phyloP scores from a whole-genome alignment of 2,329 filamentous ascomycete genomes.

The Drechslerella stenobrocha region DNA sequence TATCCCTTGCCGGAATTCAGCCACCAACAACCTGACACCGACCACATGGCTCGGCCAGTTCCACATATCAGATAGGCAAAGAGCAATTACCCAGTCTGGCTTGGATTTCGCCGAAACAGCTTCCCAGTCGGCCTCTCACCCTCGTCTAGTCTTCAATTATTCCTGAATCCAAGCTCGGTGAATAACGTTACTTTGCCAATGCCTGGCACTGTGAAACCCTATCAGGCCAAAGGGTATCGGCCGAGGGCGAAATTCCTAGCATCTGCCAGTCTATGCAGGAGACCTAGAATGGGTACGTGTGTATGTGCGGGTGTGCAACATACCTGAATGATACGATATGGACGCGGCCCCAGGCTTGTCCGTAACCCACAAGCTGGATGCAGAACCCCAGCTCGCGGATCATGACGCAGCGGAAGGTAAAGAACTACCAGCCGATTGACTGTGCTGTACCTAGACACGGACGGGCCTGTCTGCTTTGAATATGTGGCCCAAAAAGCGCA shows the following conservation, averaged over 20 bases:
- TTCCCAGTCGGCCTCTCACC: background rate
- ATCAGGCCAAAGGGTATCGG: background rate
- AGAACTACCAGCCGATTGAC: constrained; percentile 26
- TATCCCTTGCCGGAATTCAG: too few species aligned
- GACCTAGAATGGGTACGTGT: too few species aligned
- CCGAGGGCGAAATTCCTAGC: background rate
- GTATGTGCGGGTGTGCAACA: too few species aligned
- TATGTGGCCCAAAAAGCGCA: background rate
- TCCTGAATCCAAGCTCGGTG: constrained; percentile 42
- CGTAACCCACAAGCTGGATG: too few species aligned
- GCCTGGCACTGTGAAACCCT: too few species aligned
- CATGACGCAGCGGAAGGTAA: background rate
- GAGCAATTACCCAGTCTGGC: constrained; percentile 45
- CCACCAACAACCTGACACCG: too few species aligned
- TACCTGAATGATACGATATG: too few species aligned
- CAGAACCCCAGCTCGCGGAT: too few species aligned
- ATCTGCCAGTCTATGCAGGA: background rate
- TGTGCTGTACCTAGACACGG: constrained; percentile 26
- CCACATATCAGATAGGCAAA: constrained; percentile 12
- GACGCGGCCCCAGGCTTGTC: too few species aligned
- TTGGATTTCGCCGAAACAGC: constrained; percentile 46
- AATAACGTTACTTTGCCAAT: too few species aligned
- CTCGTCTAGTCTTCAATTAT: constrained; percentile 18
- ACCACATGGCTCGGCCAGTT: constrained; percentile 12
- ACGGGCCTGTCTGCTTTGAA: background rate